Conservation (phyloP, 2,329 filamentous ascomycete genomes). For the Raffaelea albimanens region DNA sequence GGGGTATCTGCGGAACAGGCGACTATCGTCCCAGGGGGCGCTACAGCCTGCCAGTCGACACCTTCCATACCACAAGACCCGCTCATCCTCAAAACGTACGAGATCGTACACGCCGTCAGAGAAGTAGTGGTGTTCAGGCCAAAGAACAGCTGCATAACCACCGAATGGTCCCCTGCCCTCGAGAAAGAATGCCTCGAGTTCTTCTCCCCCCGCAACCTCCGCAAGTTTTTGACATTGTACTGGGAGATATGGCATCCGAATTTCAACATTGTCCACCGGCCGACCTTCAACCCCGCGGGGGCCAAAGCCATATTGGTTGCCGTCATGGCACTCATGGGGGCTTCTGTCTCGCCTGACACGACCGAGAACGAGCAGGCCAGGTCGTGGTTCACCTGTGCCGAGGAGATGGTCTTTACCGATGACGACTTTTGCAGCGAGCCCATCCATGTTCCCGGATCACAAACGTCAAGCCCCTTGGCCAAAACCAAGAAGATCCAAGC, state of each 20-base stretch:
- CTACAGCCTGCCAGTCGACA: too few species aligned
- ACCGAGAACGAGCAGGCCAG: constrained; percentile 1
- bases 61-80: constrained; percentile 1
- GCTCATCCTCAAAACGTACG: constrained; percentile 2
- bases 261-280: constrained; percentile 4
- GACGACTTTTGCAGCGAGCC: constrained; percentile 3
- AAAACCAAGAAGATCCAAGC: constrained; percentile 4
- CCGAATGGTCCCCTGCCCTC: constrained; percentile 2
- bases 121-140: constrained; percentile 3
- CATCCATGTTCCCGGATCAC: not conserved
- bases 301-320: constrained; percentile 2
- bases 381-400: constrained; percentile 7
- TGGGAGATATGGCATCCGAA: constrained; percentile 7
- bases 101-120: constrained; percentile 2
- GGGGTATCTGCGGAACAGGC: too few species aligned
- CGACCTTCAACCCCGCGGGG: not conserved
- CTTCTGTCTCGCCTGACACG: not conserved
- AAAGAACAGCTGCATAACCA: constrained; percentile 5
- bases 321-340: constrained; percentile 2
- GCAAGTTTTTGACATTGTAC: constrained; percentile 3
- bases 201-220: constrained; percentile 5
- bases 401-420: constrained; percentile 5
- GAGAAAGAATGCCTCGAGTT: constrained; percentile 4
- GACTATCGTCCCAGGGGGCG: too few species aligned
- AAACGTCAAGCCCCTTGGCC: not conserved